Conservation (phyloP, 225 moss, liverwort and hornwort species). For the Antitrichia curtipendula region DNA sequence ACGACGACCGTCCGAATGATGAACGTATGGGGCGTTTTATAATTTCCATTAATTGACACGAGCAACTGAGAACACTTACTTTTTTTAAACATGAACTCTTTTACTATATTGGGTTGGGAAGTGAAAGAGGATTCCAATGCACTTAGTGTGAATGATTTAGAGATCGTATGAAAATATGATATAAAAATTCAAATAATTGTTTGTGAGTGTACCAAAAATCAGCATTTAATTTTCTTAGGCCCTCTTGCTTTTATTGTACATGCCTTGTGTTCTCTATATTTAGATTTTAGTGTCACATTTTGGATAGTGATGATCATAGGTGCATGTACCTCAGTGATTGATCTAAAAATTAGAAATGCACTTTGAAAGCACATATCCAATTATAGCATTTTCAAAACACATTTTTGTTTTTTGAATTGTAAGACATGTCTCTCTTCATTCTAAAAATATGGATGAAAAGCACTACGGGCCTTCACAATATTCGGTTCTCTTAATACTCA, state of each 20-base stretch:
- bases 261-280: not conserved
- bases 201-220: accelerated
- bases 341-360: not conserved
- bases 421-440: not conserved
- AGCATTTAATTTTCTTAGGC: accelerated
- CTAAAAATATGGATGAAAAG: no score
- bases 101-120: not conserved
- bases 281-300: not conserved
- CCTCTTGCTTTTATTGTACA: not conserved
- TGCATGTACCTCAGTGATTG: not conserved
- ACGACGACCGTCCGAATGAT: not conserved
- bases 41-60: not conserved
- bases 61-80: not conserved
- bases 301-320: not conserved
- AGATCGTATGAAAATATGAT: not conserved
- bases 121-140: not conserved
- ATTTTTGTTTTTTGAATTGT: not conserved
- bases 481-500: no score
- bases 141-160: not conserved
- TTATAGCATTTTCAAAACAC: not conserved
- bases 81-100: no score
- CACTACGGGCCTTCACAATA: no score
- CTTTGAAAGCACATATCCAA: not conserved
- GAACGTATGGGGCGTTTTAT: not conserved
- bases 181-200: not conserved